Percentiles rank a stretch among this genome's conserved stretches.
Conservation (phyloP, 176 grass and related monocot species). For the Oryza coarctata region DNA sequence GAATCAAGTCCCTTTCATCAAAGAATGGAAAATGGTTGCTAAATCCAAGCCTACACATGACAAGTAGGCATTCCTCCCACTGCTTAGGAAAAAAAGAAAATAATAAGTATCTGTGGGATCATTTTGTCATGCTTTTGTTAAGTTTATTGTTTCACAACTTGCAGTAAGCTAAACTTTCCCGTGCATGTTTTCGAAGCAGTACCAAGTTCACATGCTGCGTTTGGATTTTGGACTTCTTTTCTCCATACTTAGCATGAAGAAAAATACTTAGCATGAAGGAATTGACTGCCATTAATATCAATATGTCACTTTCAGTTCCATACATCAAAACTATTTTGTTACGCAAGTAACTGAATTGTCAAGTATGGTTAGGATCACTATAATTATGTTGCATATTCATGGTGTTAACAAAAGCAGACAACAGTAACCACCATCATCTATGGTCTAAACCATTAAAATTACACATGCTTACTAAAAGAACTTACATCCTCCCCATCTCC, state of each 20-base stretch:
- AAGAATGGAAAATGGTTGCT: not conserved
- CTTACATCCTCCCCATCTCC: constrained; percentile 51
- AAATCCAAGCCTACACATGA: not conserved
- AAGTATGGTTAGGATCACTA: not conserved
- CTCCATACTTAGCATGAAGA: not conserved
- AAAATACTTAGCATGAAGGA: not conserved
- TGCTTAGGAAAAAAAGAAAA: not conserved
- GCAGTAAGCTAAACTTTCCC: not conserved
- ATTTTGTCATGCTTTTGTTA: not conserved
- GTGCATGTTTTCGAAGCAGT: not conserved
- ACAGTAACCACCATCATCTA: not conserved
- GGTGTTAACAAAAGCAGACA: not conserved
- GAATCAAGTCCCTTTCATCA: not conserved
- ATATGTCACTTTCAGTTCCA: not conserved
- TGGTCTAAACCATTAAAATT: not conserved
- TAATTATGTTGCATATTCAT: not conserved
- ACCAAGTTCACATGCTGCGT: not conserved
- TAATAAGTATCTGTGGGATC: not conserved
- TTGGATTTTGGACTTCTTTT: not conserved
- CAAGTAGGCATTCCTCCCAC: not conserved
- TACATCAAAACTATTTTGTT: not conserved
- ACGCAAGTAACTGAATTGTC: not conserved
- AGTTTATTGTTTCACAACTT: not conserved
- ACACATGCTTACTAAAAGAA: not conserved
- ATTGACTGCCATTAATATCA: not conserved